phyloP scores from a whole-genome alignment of 2,329 filamentous ascomycete genomes.

The Cylindrodendrum hubeiense region DNA sequence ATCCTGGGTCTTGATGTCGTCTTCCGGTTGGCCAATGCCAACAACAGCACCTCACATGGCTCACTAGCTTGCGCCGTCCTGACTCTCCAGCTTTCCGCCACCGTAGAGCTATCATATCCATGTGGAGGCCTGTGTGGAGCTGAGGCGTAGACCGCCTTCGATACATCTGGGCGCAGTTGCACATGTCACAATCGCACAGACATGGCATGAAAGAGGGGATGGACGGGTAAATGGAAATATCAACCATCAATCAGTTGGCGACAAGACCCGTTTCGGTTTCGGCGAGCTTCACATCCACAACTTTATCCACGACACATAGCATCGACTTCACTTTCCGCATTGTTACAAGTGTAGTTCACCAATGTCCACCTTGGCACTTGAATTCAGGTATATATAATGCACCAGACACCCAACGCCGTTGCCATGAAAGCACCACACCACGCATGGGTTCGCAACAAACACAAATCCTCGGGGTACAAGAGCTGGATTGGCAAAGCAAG shows the following conservation, averaged over 20 bases:
- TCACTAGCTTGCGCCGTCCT: not conserved
- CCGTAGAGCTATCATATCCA: conserved; percentile 5
- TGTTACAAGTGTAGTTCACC: conserved; percentile 27
- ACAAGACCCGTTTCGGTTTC: not conserved
- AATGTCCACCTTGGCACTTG: conserved; percentile 29
- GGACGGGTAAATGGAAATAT: not conserved
- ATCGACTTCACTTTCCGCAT: not conserved
- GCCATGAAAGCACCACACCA: conserved; percentile 49
- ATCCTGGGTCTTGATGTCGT: not conserved
- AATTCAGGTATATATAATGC: conserved; percentile 50
- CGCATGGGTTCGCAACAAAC: conserved; percentile 33
- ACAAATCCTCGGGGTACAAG: conserved; percentile 37
- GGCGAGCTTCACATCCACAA: not conserved
- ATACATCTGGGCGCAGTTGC: not conserved
- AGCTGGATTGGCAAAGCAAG: conserved; percentile 40
- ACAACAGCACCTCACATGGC: not conserved
- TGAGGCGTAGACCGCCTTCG: not conserved
- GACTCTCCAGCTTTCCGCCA: not conserved
- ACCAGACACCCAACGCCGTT: conserved; percentile 50
- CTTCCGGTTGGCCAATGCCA: conserved; percentile 29
- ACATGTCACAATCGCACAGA: not conserved
- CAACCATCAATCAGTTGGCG: not conserved
- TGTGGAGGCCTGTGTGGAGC: not conserved
- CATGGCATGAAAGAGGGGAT: not conserved
- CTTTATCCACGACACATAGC: not conserved